Evolutionary conservation across 2,329 filamentous ascomycete species (phyloP), one percentile per base, ranked within the genome.

Genomic region (Anthostomella pinea): DNA sequence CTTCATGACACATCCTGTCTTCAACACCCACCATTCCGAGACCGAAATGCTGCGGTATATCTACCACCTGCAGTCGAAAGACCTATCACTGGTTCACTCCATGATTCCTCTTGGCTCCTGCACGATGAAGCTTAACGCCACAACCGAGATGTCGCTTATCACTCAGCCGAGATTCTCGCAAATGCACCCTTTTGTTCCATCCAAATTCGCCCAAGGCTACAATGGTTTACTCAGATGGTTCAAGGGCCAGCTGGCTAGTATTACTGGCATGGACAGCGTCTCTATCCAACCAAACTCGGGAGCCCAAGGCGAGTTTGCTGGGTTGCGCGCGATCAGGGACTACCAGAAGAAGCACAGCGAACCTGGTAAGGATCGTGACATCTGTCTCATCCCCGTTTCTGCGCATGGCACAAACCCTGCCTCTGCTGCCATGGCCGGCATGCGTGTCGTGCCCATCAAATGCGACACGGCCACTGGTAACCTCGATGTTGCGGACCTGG

Each of bases 31-130:
- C 62, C 91, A 95, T 66, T 95, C 89, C 3, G 91, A 97, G 67
- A 96, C 91, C 0, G 88, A 96, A 64, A 77, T 97, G 53, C 72
- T 97, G 33, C 84, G 91, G 27, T 97, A 97, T 67, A 95, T 97
- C 53, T 76, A 91, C 59, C 87, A 95, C 59, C 73, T 97, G 5
- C 85, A 95, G 61, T 95, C 89, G 33, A 96, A 95, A 70, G 91
- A 97, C 59, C 70, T 97, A 10, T 96, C 91, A 2, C 74, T 96
- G 5, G 87, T 90, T 2, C 91, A 97, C 67, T 96, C 90, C 11
- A 97, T 97, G 91, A 97, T 97, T 43, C 89, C 91, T 3, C 77
- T 97, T 1, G 91, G 91, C 14, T 96, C 91, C 1, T 97, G 91
- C 72, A 97, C 91, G 10, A 97, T 97, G 91, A 97, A 97, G 73